A percentile compares a stretch with the other conserved stretches of the same genome.
Conservation (phyloP, 2,329 filamentous ascomycete species). For the Neobulgaria alba region DNA sequence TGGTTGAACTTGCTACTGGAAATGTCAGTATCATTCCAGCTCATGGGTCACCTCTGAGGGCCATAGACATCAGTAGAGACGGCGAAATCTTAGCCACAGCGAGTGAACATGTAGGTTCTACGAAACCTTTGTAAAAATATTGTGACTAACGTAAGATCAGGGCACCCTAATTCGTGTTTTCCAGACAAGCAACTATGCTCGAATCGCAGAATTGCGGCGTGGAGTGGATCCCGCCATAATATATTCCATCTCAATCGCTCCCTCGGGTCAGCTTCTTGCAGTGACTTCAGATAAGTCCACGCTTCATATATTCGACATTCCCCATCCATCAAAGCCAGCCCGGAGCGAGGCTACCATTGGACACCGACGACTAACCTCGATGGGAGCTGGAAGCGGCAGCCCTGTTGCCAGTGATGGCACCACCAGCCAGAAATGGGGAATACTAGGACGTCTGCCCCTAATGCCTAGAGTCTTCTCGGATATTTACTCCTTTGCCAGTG, state of each 20-base stretch:
- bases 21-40: slow-evolving; percentile 92
- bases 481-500: slow-evolving; percentile 74
- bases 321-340: slow-evolving; percentile 39
- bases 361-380: slow-evolving; percentile 27
- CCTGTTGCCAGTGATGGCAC: slow-evolving; percentile 34
- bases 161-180: slow-evolving; percentile 87
- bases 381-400: slow-evolving; percentile 14
- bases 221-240: slow-evolving; percentile 84
- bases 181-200: slow-evolving; percentile 69
- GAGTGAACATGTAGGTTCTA: slow-evolving; percentile 58
- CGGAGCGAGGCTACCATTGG: slow-evolving; percentile 28
- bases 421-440: slow-evolving; percentile 70
- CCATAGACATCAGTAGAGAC: slow-evolving; percentile 71
- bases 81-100: slow-evolving; percentile 80
- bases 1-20: slow-evolving; percentile 68
- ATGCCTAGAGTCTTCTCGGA: slow-evolving; percentile 86
- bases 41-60: slow-evolving; percentile 70
- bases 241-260: slow-evolving; percentile 82
- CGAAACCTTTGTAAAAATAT: neutral
- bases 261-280: slow-evolving; percentile 69
- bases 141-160: slow-evolving; percentile 29
- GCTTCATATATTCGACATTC: slow-evolving; percentile 86
- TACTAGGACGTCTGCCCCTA: slow-evolving; percentile 73
- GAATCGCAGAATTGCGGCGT: slow-evolving; percentile 74
- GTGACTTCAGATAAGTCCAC: slow-evolving; percentile 97